Evolutionary conservation across 768 basidiomycete genomes (phyloP).

Genomic region (Suillus occidentalis): DNA sequence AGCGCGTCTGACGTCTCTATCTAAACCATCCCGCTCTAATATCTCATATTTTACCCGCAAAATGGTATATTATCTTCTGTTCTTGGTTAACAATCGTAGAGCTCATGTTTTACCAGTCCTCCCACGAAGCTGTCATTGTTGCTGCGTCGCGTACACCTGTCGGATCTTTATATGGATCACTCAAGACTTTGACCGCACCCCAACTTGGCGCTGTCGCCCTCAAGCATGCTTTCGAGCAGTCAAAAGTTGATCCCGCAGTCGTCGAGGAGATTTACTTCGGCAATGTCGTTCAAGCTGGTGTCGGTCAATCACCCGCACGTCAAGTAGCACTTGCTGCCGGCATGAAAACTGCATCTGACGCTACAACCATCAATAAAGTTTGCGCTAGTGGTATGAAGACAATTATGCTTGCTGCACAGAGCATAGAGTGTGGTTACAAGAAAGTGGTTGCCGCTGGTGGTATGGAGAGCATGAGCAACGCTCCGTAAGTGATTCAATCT

Average conservation of each 20-base stretch:
- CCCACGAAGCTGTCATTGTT: conserved; percentile 90
- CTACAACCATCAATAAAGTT: conserved; percentile 99
- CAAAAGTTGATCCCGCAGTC: conserved; percentile 72
- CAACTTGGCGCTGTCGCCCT: conserved; percentile 88
- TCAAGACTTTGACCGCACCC: conserved; percentile 87
- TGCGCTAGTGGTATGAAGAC: conserved; percentile 98
- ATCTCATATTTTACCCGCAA: conserved; percentile 37
- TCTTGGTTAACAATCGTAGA: neutral
- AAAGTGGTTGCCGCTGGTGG: conserved; percentile 91
- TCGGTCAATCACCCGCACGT: conserved; percentile 96
- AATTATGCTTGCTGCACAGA: conserved; percentile 91
- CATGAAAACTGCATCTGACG: conserved; percentile 81
- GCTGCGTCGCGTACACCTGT: conserved; percentile 93
- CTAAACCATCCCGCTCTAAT: conserved; percentile 41
- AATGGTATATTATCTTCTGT: conserved; percentile 46
- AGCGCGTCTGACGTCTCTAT: conserved; percentile 40
- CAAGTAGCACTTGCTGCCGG: conserved; percentile 95
- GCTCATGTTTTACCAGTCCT: conserved; percentile 27
- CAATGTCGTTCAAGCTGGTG: conserved; percentile 96
- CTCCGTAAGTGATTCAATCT: conserved; percentile 68
- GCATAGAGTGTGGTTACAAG: conserved; percentile 83
- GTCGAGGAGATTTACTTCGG: conserved; percentile 98
- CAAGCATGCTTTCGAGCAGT: conserved; percentile 84
- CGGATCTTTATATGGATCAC: conserved; percentile 85
- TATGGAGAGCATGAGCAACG: conserved; percentile 99